Evolutionary conservation across 768 basidiomycete genomes (phyloP).

Genomic region (Collybiopsis confluens): DNA sequence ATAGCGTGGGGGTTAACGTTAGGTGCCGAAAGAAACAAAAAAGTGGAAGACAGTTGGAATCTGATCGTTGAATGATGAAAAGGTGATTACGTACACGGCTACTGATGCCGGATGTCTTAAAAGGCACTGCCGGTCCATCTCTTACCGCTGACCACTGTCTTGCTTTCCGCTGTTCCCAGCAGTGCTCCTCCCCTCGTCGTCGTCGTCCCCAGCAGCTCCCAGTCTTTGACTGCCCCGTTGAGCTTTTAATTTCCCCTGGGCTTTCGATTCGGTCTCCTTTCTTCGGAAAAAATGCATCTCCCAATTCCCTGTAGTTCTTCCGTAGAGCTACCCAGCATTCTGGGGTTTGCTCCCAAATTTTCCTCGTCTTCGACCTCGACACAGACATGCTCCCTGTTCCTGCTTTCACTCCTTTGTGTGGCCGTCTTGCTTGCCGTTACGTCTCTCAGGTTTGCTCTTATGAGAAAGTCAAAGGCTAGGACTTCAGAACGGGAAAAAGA

Average conservation of each 20-base stretch:
- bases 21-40: no score
- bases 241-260: constrained; percentile 16
- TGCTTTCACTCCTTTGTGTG: not conserved
- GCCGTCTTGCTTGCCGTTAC: not conserved
- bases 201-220: constrained; percentile 1
- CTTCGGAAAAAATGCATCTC: constrained; percentile 3
- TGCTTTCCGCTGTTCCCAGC: no score
- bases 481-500: not conserved
- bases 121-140: no score
- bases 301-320: not conserved
- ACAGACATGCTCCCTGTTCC: not conserved
- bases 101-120: no score
- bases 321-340: not conserved
- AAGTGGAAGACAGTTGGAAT: no score
- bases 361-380: not conserved
- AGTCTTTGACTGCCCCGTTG: not conserved
- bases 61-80: no score
- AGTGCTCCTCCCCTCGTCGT: no score
- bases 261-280: constrained; percentile 17
- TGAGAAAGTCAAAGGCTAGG: not conserved
- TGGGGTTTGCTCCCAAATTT: constrained; percentile 7
- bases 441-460: not conserved
- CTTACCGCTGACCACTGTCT: no score
- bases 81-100: no score
- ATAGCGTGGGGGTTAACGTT: no score